Base-by-base conservation (phyloP, 305 asterid species). In the Coffea humblotiana region DNA sequence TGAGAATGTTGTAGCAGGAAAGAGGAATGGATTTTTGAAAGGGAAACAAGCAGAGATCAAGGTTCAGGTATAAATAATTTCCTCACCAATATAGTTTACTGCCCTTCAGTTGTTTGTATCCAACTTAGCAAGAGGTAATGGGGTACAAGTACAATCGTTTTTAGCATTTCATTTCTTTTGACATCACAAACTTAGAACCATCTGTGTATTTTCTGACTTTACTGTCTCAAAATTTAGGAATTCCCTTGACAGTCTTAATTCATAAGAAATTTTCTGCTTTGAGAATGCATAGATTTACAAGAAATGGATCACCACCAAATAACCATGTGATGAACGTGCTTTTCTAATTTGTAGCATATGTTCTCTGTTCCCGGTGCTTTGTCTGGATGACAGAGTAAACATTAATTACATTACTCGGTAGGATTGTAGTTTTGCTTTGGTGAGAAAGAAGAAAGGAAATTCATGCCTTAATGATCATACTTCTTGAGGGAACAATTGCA, bases 51-150 rank as follows among this genome's bases (percentile, higher is more conserved):
- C 81, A 23, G 97, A 90, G 82, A 83, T 78, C 78, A 90, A 84
- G 87, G 89, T 82, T 85, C 95, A 91, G 97, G 98, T 93, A 88
- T 73, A 27, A 76, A 45, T 58, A 76, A 21, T 47, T 71, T 6
- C 32, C 70, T 78, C 35, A 37, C 58, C 47, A 51, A 40, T 14
- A 40, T 18, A 14, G 5, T 56, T 15, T 40, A 3, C 1, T 13
- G 29, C 2, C 65, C 48, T 51, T 52, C 64, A 43, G 12, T 49
- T 23, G 19, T 68, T 11, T 68, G 7, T 68, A 2, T 15, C 32
- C 32, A 43, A 70, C 40, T 40, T 40, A 6, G n/a, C 21, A 68
- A 68, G 72, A n/a, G 13, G 10, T 40, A 40, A 40, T 40, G 43
- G 43, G 43, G 4, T 3, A 40, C 43, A 40, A 40, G 43, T 37